These are phyloP conservation scores for Termitomyces sp. DNA, from an alignment of 768 basidiomycete genomes.

Conservation along the genomic window DNA sequence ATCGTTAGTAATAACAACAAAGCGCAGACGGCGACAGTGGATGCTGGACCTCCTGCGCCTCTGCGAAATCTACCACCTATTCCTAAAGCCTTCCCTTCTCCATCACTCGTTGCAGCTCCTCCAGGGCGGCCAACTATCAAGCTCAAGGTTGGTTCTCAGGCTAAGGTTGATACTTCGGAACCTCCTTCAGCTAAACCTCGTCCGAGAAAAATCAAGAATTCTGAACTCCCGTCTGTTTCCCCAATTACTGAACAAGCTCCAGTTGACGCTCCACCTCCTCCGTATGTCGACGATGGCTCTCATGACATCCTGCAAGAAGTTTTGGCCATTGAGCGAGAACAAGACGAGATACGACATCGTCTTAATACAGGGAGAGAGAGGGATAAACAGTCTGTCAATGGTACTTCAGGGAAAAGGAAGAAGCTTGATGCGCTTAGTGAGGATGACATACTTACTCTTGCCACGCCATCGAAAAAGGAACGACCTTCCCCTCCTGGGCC, in stretches of 20 bases:
- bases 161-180: constrained; percentile 26
- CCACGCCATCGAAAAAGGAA: constrained; percentile 60
- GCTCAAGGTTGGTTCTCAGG: constrained; percentile 53
- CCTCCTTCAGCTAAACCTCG: constrained; percentile 35
- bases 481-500: constrained; percentile 40
- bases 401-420: constrained; percentile 55
- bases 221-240: constrained; percentile 25
- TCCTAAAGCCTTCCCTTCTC: constrained; percentile 33
- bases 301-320: constrained; percentile 81
- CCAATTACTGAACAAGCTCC: constrained; percentile 28
- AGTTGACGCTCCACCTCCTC: constrained; percentile 59
- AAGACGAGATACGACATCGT: constrained; percentile 51
- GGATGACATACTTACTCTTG: constrained; percentile 62
- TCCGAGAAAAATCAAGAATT: constrained; percentile 39
- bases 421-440: constrained; percentile 40
- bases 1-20: constrained; percentile 29
- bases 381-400: constrained; percentile 33
- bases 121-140: constrained; percentile 60
- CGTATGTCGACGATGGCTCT: constrained; percentile 78
- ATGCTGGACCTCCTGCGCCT: constrained; percentile 24
- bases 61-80: constrained; percentile 36
- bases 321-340: constrained; percentile 72
- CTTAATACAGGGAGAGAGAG: constrained; percentile 36
- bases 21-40: constrained; percentile 28
- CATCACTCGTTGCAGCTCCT: constrained; percentile 21